Percentiles rank a stretch among this genome's conserved stretches.
phyloP scores from a whole-genome alignment of 169 alveolate genomes.

The Amoebophrya sp. region DNA sequence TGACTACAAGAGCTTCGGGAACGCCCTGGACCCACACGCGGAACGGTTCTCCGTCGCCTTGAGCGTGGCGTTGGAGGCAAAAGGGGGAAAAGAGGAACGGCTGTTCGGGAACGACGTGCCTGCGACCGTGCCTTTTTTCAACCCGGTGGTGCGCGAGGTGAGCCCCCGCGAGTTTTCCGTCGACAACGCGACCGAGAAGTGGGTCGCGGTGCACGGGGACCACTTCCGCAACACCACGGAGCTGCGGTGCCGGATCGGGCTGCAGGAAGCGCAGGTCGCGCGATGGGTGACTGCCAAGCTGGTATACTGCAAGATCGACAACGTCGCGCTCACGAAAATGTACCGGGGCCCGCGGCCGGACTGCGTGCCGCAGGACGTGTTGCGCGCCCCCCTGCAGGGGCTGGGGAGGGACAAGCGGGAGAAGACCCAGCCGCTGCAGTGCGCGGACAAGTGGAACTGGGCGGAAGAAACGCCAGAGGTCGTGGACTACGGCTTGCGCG shows the following conservation, averaged over 20 bases:
- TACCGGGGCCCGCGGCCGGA: neutral
- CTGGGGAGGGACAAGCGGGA: neutral
- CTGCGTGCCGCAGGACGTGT: neutral
- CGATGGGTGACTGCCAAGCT: neutral
- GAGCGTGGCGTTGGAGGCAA: neutral
- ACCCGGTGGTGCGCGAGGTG: neutral
- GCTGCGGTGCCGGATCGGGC: neutral
- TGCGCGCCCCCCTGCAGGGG: neutral
- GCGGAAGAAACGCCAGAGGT: neutral
- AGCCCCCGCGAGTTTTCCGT: neutral
- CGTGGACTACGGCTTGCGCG: neutral
- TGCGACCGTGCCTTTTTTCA: neutral
- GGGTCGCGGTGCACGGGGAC: neutral
- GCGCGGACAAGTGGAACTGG: neutral
- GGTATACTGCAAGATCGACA: neutral
- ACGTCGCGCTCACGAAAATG: neutral
- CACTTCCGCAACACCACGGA: neutral
- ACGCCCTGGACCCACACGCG: neutral
- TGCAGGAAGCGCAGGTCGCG: neutral
- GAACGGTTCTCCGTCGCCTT: neutral
- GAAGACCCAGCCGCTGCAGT: neutral
- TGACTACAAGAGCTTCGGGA: neutral
- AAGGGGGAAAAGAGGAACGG: neutral
- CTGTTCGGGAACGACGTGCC: neutral
- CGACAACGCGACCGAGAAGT: neutral